Evolutionary conservation across 148 eudicot species (phyloP).

Genomic region (Drosera capensis): DNA sequence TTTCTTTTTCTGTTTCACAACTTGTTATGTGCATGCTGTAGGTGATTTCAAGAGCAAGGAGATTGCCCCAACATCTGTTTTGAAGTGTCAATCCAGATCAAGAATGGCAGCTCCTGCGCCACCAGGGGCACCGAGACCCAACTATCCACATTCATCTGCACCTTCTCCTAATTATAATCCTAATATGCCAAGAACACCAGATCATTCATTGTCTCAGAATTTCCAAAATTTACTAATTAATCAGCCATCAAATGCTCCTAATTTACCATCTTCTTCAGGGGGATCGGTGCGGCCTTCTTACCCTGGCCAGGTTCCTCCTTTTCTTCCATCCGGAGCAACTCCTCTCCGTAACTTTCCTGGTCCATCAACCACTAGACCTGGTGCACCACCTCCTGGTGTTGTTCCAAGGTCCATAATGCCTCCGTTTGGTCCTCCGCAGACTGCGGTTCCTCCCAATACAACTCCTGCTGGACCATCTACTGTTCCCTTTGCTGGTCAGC

Average conservation of each 20-base stretch:
- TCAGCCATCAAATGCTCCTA: slow-evolving; percentile 34
- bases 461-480: slow-evolving; percentile 35
- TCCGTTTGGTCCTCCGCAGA: slow-evolving; percentile 37
- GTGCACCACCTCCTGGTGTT: slow-evolving; percentile 69
- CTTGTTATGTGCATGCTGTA: no score
- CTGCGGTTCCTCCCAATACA: slow-evolving; percentile 28
- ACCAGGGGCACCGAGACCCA: slow-evolving; percentile 74
- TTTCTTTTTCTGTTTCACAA: no score
- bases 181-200: slow-evolving; percentile 14
- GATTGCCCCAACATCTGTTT: no score
- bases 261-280: slow-evolving; percentile 8
- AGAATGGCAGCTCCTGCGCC: slow-evolving; percentile 60
- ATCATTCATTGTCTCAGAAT: slow-evolving; percentile 36
- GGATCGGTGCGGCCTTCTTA: slow-evolving; percentile 42
- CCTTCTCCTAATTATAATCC: slow-evolving; percentile 48
- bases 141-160: slow-evolving; percentile 22
- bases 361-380: slow-evolving; percentile 42
- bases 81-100: no score
- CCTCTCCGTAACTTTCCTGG: slow-evolving; percentile 27
- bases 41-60: no score
- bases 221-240: slow-evolving; percentile 62
- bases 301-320: slow-evolving; percentile 43
- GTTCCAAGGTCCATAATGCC: slow-evolving; percentile 38
- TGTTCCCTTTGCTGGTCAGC: slow-evolving; percentile 26
- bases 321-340: slow-evolving; percentile 24